Conservation (phyloP, 2,329 filamentous ascomycete genomes). For the Ophiostoma sp. region DNA sequence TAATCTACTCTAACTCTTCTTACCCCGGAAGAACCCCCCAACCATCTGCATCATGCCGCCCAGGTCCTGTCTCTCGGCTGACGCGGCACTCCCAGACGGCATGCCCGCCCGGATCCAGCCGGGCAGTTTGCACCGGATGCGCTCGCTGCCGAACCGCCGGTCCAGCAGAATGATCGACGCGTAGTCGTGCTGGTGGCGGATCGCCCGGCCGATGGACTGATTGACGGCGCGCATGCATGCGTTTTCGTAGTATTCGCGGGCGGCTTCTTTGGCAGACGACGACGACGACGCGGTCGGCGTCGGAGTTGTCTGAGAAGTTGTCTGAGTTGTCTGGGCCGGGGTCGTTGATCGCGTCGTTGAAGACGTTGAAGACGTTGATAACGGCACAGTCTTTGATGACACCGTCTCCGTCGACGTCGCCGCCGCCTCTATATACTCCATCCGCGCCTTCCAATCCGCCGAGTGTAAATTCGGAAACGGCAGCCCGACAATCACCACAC, state of each 20-base stretch:
- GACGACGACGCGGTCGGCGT: neutral
- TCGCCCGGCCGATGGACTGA: slow-evolving; percentile 89
- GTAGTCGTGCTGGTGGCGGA: slow-evolving; percentile 82
- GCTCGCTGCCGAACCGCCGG: slow-evolving; percentile 65
- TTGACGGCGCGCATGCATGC: slow-evolving; percentile 96
- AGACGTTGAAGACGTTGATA: neutral
- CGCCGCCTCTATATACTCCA: slow-evolving; percentile 69
- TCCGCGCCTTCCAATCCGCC: slow-evolving; percentile 87
- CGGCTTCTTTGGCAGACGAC: slow-evolving; percentile 48
- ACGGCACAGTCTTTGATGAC: too few relatives aligned
- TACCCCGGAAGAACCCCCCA: slow-evolving; percentile 51
- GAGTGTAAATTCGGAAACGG: slow-evolving; percentile 88
- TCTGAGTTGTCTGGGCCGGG: too few relatives aligned
- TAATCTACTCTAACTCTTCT: too few relatives aligned
- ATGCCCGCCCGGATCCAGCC: slow-evolving; percentile 79
- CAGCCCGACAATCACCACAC: slow-evolving; percentile 84
- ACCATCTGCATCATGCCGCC: slow-evolving; percentile 55
- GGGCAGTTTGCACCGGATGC: slow-evolving; percentile 75
- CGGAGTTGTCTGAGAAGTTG: too few relatives aligned
- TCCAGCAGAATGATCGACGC: slow-evolving; percentile 86
- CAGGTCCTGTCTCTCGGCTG: slow-evolving; percentile 44
- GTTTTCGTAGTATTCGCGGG: slow-evolving; percentile 84
- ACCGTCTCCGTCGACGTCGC: slow-evolving; percentile 3
- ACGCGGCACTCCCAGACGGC: slow-evolving; percentile 17
- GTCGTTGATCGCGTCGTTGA: too few relatives aligned